Evolutionary conservation across 164 flowering plant species (phyloP).

Genomic region (Aristolochia contorta): DNA sequence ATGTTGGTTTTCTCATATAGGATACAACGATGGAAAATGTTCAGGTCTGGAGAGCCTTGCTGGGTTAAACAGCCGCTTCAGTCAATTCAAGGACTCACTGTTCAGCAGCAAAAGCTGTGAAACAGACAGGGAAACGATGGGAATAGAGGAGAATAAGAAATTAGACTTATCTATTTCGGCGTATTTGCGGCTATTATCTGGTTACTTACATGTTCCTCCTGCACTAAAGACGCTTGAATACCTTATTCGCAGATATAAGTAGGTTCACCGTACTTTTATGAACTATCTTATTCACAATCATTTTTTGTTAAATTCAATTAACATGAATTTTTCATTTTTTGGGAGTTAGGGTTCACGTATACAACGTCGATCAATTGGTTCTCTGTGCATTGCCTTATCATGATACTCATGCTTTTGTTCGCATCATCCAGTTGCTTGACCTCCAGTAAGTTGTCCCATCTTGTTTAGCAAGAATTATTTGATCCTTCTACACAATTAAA

Average conservation of each 20-base stretch:
- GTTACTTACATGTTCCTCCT: slow-evolving; percentile 44
- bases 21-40: slow-evolving; percentile 3
- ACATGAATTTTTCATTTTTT: not conserved
- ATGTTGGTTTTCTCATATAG: not conserved
- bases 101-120: slow-evolving; percentile 68
- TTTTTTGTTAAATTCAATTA: not conserved
- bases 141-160: slow-evolving; percentile 48
- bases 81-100: slow-evolving; percentile 41
- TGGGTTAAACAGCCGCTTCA: slow-evolving; percentile 43
- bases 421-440: slow-evolving; percentile 62
- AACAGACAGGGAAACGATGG: slow-evolving; percentile 62
- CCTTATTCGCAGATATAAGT: slow-evolving; percentile 85
- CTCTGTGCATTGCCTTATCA: slow-evolving; percentile 83
- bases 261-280: slow-evolving; percentile 3
- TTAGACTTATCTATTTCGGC: slow-evolving; percentile 43
- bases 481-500: too few relatives aligned
- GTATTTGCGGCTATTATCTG: slow-evolving; percentile 63
- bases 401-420: slow-evolving; percentile 79
- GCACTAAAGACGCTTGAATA: slow-evolving; percentile 77
- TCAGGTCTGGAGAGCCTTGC: slow-evolving; percentile 65
- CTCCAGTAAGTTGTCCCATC: slow-evolving; percentile 32
- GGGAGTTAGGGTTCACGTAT: slow-evolving; percentile 57
- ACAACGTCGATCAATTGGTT: slow-evolving; percentile 69
- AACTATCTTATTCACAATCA: not conserved
- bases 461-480: too few relatives aligned